Evolutionary conservation across 2,329 filamentous ascomycete genomes (phyloP).

Genomic region (Aureobasidium subglaciale): DNA sequence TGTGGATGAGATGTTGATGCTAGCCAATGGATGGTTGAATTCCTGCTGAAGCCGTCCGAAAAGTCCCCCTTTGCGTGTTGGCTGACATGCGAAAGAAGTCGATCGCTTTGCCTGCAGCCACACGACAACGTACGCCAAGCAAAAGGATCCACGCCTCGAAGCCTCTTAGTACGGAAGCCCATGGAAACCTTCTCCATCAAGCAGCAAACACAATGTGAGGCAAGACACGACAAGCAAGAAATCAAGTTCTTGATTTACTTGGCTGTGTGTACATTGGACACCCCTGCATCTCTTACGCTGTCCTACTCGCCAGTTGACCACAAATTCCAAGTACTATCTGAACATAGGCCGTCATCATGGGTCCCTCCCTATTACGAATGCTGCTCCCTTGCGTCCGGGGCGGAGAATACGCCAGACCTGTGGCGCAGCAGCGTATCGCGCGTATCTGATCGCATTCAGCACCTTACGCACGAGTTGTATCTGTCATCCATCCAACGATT

Average conservation of each 20-base stretch:
- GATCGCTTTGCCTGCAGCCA: background rate
- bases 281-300: background rate
- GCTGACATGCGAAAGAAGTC: background rate
- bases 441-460: background rate
- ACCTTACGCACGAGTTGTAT: background rate
- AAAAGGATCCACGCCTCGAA: background rate
- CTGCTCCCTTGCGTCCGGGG: conserved; percentile 1
- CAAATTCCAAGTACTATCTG: background rate
- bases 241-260: background rate
- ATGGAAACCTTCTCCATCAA: background rate
- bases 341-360: too few relatives aligned
- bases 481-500: background rate
- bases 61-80: background rate
- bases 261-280: background rate
- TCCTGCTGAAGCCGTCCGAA: background rate
- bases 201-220: background rate
- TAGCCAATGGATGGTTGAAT: background rate
- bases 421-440: background rate
- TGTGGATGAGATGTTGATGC: background rate
- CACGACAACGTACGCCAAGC: background rate
- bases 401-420: background rate
- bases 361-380: background rate
- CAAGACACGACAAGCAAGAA: background rate
- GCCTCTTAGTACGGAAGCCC: background rate
- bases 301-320: background rate